Percentiles rank a stretch among this genome's conserved stretches.
These are phyloP conservation scores for Hygrophorus russula DNA, from an alignment of 768 basidiomycete species.

Conservation along the genomic window DNA sequence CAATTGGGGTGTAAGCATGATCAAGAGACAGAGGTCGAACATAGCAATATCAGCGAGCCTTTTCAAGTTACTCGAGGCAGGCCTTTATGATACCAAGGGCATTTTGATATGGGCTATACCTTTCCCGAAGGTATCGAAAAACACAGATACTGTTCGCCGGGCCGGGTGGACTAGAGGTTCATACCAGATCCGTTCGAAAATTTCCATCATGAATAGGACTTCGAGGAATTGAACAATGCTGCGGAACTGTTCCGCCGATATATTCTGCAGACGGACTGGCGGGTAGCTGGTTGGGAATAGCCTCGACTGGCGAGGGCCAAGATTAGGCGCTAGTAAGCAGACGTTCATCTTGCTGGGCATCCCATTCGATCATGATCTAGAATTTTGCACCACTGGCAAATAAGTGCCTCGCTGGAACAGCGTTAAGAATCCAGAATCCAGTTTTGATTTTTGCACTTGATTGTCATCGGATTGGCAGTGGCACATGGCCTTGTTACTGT, in stretches of 20 bases:
- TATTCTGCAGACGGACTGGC: slow-evolving; percentile 13
- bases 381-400: no score
- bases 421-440: no score
- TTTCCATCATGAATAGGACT: slow-evolving; percentile 30
- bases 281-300: no score
- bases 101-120: neutral
- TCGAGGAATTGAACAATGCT: slow-evolving; percentile 20
- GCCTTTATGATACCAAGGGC: neutral
- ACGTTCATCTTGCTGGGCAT: no score
- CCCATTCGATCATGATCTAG: no score
- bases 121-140: no score
- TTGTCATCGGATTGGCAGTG: no score
- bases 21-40: slow-evolving; percentile 17
- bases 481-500: no score
- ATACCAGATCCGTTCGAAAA: slow-evolving; percentile 24
- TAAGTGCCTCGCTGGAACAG: no score
- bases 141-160: slow-evolving; percentile 7
- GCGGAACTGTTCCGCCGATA: slow-evolving; percentile 19
- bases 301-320: no score
- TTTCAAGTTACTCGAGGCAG: neutral
- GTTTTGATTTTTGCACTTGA: no score
- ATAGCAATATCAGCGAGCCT: slow-evolving; percentile 6
- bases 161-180: slow-evolving; percentile 14
- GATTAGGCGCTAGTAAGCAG: no score
- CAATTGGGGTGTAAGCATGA: slow-evolving; percentile 18